phyloP scores from a whole-genome alignment of 2,329 filamentous ascomycete species.

The Aspergillus piperis region DNA sequence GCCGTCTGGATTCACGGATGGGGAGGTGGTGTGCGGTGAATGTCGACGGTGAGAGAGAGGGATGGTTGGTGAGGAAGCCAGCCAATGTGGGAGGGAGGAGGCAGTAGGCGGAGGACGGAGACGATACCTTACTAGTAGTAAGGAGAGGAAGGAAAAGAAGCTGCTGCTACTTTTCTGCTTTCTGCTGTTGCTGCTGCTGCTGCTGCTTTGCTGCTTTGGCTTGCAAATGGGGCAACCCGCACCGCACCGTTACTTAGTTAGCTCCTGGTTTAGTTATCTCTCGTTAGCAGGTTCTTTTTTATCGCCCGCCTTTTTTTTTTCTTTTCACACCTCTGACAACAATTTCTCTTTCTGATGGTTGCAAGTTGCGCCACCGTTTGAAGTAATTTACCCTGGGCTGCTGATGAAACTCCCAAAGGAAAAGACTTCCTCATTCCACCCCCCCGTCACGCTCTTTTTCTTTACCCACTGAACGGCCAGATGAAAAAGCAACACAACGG shows the following conservation, averaged over 20 bases:
- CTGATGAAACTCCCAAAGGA: background rate
- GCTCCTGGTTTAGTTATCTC: background rate
- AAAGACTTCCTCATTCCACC: background rate
- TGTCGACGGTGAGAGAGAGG: slow-evolving; percentile 9
- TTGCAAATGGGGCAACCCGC: slow-evolving; percentile 17
- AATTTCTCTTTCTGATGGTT: too few relatives aligned
- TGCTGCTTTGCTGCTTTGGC: background rate
- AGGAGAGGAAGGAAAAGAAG: slow-evolving; percentile 13
- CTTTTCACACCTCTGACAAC: background rate
- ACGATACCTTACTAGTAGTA: slow-evolving; percentile 9
- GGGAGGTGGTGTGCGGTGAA: slow-evolving; percentile 13
- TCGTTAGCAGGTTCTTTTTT: background rate
- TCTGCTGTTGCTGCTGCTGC: background rate
- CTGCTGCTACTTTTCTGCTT: slow-evolving; percentile 9
- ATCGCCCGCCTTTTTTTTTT: background rate
- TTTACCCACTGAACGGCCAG: background rate
- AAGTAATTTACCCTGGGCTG: background rate
- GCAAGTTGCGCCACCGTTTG: background rate
- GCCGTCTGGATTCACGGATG: slow-evolving; percentile 1
- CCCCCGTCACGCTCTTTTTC: background rate
- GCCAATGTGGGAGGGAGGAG: slow-evolving; percentile 28
- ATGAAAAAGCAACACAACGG: background rate
- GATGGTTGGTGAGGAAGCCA: slow-evolving; percentile 15
- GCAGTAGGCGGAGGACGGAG: slow-evolving; percentile 25
- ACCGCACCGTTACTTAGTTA: slow-evolving; percentile 16